Percentiles rank a stretch among this genome's conserved stretches.
Evolutionary conservation across 1,139 yeast genomes (phyloP).

Genomic region (Saccharomyces pastorianus): DNA sequence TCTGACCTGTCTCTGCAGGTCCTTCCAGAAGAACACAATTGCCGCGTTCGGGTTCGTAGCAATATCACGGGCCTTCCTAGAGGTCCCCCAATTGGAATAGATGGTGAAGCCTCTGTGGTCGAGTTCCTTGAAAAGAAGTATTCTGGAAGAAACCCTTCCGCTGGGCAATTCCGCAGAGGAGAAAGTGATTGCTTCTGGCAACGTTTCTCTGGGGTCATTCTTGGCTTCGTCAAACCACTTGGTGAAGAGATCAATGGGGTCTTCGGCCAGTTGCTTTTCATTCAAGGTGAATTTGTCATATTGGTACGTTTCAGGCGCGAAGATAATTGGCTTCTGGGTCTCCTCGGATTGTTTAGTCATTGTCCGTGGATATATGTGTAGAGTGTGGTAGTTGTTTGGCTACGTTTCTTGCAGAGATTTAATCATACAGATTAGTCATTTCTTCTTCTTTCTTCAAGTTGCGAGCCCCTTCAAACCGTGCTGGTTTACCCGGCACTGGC

Average conservation of each 20-base stretch:
- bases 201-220: slow-evolving; percentile 40
- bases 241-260: slow-evolving; percentile 73
- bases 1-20: slow-evolving; percentile 82
- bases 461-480: not conserved
- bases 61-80: slow-evolving; percentile 71
- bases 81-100: slow-evolving; percentile 84
- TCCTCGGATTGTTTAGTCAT: slow-evolving; percentile 19
- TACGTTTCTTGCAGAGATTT: not conserved
- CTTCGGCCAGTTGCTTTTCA: slow-evolving; percentile 43
- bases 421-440: not conserved
- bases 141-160: slow-evolving; percentile 79
- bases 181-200: slow-evolving; percentile 75
- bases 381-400: not conserved
- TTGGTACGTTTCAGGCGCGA: slow-evolving; percentile 88
- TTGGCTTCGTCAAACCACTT: slow-evolving; percentile 83
- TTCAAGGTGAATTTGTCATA: slow-evolving; percentile 62
- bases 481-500: not conserved
- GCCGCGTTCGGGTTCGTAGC: slow-evolving; percentile 70
- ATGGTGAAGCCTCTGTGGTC: slow-evolving; percentile 77
- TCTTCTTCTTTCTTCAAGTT: not conserved
- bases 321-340: slow-evolving; percentile 28
- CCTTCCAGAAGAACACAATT: slow-evolving; percentile 88
- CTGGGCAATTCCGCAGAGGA: slow-evolving; percentile 83
- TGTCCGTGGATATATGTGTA: not conserved
- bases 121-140: slow-evolving; percentile 80